phyloP scores from a whole-genome alignment of 768 basidiomycete genomes.

The Termitomyces sp. region DNA sequence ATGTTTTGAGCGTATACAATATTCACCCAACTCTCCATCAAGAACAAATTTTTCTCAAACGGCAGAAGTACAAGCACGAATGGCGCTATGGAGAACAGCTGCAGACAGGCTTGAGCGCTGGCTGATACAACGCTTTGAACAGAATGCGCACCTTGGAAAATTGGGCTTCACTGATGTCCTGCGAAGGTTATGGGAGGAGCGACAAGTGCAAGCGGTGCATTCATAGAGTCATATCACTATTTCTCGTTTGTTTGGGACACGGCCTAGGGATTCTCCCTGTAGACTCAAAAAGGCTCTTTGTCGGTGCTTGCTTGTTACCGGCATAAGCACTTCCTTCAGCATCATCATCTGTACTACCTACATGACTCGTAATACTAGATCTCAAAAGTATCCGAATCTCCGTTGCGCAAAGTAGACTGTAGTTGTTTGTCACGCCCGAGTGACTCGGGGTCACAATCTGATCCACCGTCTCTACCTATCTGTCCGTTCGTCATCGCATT shows the following conservation, averaged over 20 bases:
- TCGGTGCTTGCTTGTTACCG: constrained; percentile 2
- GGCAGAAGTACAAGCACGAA: constrained; percentile 85
- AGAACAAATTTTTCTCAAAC: constrained; percentile 80
- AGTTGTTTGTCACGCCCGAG: constrained; percentile 6
- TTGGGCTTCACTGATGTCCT: constrained; percentile 88
- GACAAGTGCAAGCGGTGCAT: constrained; percentile 33
- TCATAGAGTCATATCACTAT: constrained; percentile 5
- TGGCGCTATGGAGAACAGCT: constrained; percentile 74
- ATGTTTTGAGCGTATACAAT: constrained; percentile 86
- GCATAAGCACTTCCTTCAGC: background rate
- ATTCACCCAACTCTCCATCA: constrained; percentile 58
- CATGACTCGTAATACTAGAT: constrained; percentile 10
- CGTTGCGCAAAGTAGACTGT: constrained; percentile 11
- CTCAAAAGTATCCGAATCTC: background rate
- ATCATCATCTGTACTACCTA: constrained; percentile 5
- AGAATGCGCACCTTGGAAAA: constrained; percentile 88
- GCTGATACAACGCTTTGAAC: constrained; percentile 84
- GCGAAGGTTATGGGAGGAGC: constrained; percentile 69
- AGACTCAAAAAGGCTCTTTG: constrained; percentile 13
- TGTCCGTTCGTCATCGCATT: constrained; percentile 4
- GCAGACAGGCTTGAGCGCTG: constrained; percentile 82
- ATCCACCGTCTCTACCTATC: background rate
- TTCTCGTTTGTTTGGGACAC: constrained; percentile 5
- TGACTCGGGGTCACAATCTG: constrained; percentile 12
- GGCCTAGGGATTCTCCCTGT: constrained; percentile 2